Base-by-base conservation (phyloP, 805 yeast genomes). In the Starmerella roubikii region DNA sequence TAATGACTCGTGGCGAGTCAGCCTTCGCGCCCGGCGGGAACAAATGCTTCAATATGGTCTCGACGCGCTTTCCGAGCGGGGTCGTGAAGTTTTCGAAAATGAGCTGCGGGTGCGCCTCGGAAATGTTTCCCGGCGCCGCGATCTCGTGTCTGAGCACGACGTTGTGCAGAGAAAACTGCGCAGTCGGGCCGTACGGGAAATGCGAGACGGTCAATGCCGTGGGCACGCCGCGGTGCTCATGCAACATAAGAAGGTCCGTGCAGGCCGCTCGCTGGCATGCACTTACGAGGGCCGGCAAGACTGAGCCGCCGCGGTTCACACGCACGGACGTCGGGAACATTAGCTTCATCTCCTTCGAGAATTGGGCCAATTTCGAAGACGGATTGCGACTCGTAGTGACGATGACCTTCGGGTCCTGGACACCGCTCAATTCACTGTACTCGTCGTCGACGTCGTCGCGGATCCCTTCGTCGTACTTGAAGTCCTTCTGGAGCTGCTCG, bases 151-250 rank as follows among this genome's bases (percentile, higher is more conserved):
- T 77, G 41, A 91, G 66, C 20, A 83, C 85, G 38, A 91, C 97
- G 54, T 91, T 91, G 61, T 91, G 97, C 41, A 91, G 65, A 10
- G 96, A 82, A 67, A 91, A 91, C 33, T 81, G 78, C 25, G 91
- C 93, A 2, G 96, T 81, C 16, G 98, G 99, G 0, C 99, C 99
- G 57, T 91, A 94, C 3, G 98, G 99, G 58, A 91, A 81, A 65
- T 91, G 99, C 25, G 91, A 78, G 21, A 91, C 64, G 1, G 97
- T 88, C 43, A 91, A 54, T 1, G 95, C 82, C 0, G 95, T 86
- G 37, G 99, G 99, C 0, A 83, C 88, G 72, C 99, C 99, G 61
- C 99, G 71, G 61, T 91, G 98, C 57, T 91, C 99, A 57, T 91
- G 97, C 18, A 91, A 62, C 3, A 91, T 69, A 19, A 91, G 66